Evolutionary conservation across 805 yeast species (phyloP).

Genomic region (Wickerhamiella brachini): DNA sequence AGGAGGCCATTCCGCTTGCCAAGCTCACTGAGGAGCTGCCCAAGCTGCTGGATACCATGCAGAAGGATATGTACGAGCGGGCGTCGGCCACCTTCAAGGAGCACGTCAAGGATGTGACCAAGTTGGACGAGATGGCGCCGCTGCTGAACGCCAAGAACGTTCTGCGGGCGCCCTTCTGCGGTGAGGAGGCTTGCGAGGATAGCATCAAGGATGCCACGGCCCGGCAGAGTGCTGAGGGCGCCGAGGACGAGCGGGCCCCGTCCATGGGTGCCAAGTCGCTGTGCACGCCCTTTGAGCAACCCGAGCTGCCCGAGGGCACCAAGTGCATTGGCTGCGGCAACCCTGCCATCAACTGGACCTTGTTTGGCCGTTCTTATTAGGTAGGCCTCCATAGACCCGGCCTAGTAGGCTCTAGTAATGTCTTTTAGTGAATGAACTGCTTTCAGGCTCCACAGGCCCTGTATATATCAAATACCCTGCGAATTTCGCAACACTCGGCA

Average conservation of each 20-base stretch:
- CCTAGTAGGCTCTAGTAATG: too few relatives aligned
- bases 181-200: slow-evolving; percentile 86
- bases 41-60: slow-evolving; percentile 69
- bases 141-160: slow-evolving; percentile 83
- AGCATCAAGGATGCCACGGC: slow-evolving; percentile 86
- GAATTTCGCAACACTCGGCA: too few relatives aligned
- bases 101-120: slow-evolving; percentile 68
- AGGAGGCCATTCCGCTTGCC: slow-evolving; percentile 49
- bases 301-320: slow-evolving; percentile 60
- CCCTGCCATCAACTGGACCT: slow-evolving; percentile 67
- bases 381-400: too few relatives aligned
- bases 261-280: slow-evolving; percentile 98
- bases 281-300: slow-evolving; percentile 93
- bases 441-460: too few relatives aligned
- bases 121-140: slow-evolving; percentile 88
- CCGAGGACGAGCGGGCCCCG: slow-evolving; percentile 90
- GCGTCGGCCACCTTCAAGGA: slow-evolving; percentile 77
- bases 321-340: slow-evolving; percentile 78
- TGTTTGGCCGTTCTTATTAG: slow-evolving; percentile 95
- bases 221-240: slow-evolving; percentile 63
- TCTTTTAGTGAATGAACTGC: too few relatives aligned
- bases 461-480: too few relatives aligned
- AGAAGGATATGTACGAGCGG: slow-evolving; percentile 50
- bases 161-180: slow-evolving; percentile 96
- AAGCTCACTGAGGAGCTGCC: slow-evolving; percentile 57